Evolutionary conservation across 306 rosid genomes (phyloP), one percentile per base, ranked within the genome.

Genomic region (Fragaria nilgerrensis): DNA sequence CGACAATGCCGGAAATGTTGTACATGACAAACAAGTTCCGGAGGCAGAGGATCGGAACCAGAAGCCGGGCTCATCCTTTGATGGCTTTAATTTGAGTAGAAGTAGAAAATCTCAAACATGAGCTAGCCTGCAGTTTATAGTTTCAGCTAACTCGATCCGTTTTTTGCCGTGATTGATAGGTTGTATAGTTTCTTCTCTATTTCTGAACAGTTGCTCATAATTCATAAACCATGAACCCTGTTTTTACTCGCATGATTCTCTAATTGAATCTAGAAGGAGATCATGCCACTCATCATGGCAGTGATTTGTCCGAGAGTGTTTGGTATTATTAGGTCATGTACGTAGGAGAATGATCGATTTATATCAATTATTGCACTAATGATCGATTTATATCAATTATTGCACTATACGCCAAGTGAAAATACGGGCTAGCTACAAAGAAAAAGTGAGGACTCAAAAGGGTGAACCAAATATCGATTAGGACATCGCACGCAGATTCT

Each of bases 51-150:
- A 37, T 22, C 73, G 13, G 2, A 34, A 52, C 36, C 36, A 20
- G 13, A 82, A 82, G 76, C 13, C 53, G 5, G 41, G 76, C 69
- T 16, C 69, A 64, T 59, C 79, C 1, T 77, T 73, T 50, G 7
- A 77, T 39, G 85, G 79, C 15, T 82, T 82, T 67, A 59, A 47
- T 34, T 19, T 48, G 79, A 52, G 48, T 64, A 17, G 69, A 0
- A 64, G 23, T 34, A 64, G 23, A 16, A 64, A 64, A 34, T 34
- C 14, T 1, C 69, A 34, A 8, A 64, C 23, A 17, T 34, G 44
- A 15, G 13, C 45, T 5, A 20, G 61, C 61, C 61, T 20, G 61
- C 61, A 55, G 61, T n/a, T 8, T 7, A 55, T 55, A 3, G 61
- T n/a, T n/a, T 55, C 27, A 52, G 23, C 25, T 7, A n/a, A 14